Base-by-base conservation (phyloP, 306 rosid genomes). In the barrel medic (Medicago truncatula) region DNA sequence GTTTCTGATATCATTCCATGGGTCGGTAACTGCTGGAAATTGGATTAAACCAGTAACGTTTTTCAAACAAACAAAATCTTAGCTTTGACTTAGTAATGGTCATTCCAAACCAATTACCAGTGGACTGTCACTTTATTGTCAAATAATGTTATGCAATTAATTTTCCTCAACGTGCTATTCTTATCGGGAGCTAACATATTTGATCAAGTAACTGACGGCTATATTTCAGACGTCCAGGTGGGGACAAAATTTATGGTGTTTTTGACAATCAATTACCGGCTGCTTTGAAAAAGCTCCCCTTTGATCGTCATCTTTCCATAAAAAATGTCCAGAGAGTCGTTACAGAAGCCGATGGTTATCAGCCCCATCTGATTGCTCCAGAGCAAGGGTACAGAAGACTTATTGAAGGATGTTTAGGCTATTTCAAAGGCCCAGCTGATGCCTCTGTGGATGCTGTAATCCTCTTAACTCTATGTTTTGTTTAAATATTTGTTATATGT, bases 361-460 rank as follows among this genome's bases (percentile, higher is more conserved):
- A 77, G 53, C 81, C 81, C 23, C 76, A 77, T 77, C 54, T 77
- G 72, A 77, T 77, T 58, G 81, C 81, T 59, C 81, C 81, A 58
- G 81, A 77, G 17, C 81, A 77, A 77, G 81, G 81, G 28, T 77
- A 77, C 70, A 77, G 81, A 59, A 77, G 81, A 77, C 81, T 77
- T 77, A 77, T 77, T 77, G 81, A 77, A n/a, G 81, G 81, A 44
- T 77, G 70, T 44, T 69, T 77, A 12, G 6, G 53, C 53, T 58
- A 77, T 49, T 77, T 77, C 81, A 77, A 77, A 77, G 81, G 81
- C 43, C 81, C 81, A 12, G 81, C 81, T 59, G 81, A 77, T 46
- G 81, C 81, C 20, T 69, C 63, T 13, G 81, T 77, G 53, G 81
- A 77, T 46, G 81, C 81, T 59, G 81, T 77, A 76, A 67, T 36